Base-by-base conservation (phyloP, 352 stramenopile genomes). In the Phytophthora palmivora region DNA sequence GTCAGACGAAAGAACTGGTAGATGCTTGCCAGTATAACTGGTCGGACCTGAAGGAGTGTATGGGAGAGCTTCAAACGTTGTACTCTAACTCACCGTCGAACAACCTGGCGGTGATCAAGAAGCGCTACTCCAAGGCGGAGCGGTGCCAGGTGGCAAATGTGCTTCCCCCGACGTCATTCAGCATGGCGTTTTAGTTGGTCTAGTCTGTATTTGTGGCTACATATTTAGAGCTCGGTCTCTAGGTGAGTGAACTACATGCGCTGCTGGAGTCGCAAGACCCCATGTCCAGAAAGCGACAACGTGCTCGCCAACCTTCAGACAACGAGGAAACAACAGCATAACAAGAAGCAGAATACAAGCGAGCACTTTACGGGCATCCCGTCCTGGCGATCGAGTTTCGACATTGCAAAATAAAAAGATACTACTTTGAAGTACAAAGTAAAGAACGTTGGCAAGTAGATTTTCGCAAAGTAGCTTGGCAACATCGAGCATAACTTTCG, bases 71-170 rank as follows among this genome's bases (percentile, higher is more conserved):
- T 42, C 79, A 93, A 58, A 88, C 78, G 44, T 61, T 95, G 54
- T 95, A 94, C 70, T 88, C 80, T 49, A 84, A 78, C 51, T 91
- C 87, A 18, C 84, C 85, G 50, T 88, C 82, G 16, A 92, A 92
- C 72, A 91, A 89, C 45, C 54, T 95, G 47, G 84, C 84, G 24
- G 87, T 95, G 55, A 93, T 95, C 65, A 94, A 94, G 72, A 95
- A 95, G 66, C 84, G 87, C 48, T 95, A 95, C 78, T 94, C 87
- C 30, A 93, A 94, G 57, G 77, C 86, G 24, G 87, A 95, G 51
- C 65, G 87, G 28, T 90, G 79, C 66, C 81, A 95, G 65, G 87
- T 95, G 43, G 85, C 85, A 22, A 74, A 73, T 41, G 76, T 94
- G 33, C 61, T 91, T 21, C 87, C 87, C 14, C 87, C 87, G 12